Evolutionary conservation across 768 basidiomycete species (phyloP).

Genomic region (Coprinellus micaceus): DNA sequence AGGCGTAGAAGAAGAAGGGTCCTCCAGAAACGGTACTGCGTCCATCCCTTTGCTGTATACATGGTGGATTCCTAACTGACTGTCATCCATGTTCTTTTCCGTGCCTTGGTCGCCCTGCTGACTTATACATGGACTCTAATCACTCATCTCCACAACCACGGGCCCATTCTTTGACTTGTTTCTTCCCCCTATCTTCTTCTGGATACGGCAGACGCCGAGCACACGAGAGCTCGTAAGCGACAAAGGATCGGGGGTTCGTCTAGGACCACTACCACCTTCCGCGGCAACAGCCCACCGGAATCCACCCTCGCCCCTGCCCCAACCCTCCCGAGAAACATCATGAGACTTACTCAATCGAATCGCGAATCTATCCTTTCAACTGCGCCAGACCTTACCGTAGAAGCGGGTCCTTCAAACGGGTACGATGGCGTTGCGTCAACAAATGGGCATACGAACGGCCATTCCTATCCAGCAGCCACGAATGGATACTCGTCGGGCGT

Average conservation of each 20-base stretch:
- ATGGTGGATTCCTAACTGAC: background rate
- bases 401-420: constrained; percentile 50
- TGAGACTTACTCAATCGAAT: constrained; percentile 53
- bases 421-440: constrained; percentile 22
- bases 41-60: background rate
- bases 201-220: constrained; percentile 44
- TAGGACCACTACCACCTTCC: constrained; percentile 21
- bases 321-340: constrained; percentile 33
- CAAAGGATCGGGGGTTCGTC: constrained; percentile 51
- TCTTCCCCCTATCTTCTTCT: constrained; percentile 2
- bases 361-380: constrained; percentile 41
- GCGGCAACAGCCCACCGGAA: background rate
- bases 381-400: constrained; percentile 39
- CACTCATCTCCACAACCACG: constrained; percentile 1
- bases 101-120: background rate
- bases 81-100: background rate
- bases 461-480: constrained; percentile 29
- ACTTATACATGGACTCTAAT: background rate
- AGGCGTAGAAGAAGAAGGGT: constrained; percentile 19
- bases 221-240: constrained; percentile 62
- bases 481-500: constrained; percentile 30
- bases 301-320: constrained; percentile 30
- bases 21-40: constrained; percentile 26
- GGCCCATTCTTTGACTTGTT: background rate
- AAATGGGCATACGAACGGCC: constrained; percentile 44